Conservation (phyloP, 257 asterid genomes). For the Gentiana straminea region DNA sequence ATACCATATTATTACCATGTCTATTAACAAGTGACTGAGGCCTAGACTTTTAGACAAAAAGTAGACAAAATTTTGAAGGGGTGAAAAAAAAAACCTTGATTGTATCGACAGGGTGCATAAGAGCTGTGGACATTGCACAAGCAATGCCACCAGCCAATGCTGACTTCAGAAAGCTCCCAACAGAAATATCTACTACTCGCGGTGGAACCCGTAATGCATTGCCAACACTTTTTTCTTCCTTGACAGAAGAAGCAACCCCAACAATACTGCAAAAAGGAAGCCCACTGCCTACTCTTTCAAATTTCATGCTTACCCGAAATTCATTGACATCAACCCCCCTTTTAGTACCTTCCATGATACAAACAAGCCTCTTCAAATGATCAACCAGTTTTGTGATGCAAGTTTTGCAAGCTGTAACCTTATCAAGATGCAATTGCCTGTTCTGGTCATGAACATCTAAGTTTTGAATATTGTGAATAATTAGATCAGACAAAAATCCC, state of each 20-base stretch:
- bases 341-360: constrained; percentile 44
- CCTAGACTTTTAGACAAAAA: too few relatives aligned
- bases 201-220: constrained; percentile 74
- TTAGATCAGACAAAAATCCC: constrained; percentile 63
- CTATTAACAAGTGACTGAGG: too few relatives aligned
- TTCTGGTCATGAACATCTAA: constrained; percentile 42
- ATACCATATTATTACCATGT: too few relatives aligned
- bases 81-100: constrained; percentile 47
- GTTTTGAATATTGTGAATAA: constrained; percentile 48
- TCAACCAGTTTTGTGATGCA: constrained; percentile 34
- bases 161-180: constrained; percentile 92
- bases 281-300: constrained; percentile 93
- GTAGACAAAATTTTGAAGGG: neutral
- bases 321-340: constrained; percentile 75
- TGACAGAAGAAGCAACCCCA: constrained; percentile 48
- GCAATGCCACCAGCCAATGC: constrained; percentile 97
- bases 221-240: constrained; percentile 57
- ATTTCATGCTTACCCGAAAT: constrained; percentile 59
- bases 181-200: constrained; percentile 59
- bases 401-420: constrained; percentile 16
- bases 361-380: constrained; percentile 43
- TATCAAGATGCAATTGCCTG: constrained; percentile 25
- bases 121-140: constrained; percentile 87
- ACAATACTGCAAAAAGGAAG: constrained; percentile 52
- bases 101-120: constrained; percentile 90